These are phyloP conservation scores for Allomyces macrogynus DNA, from an alignment of 192 early-diverging fungal genomes.

Conservation along the genomic window DNA sequence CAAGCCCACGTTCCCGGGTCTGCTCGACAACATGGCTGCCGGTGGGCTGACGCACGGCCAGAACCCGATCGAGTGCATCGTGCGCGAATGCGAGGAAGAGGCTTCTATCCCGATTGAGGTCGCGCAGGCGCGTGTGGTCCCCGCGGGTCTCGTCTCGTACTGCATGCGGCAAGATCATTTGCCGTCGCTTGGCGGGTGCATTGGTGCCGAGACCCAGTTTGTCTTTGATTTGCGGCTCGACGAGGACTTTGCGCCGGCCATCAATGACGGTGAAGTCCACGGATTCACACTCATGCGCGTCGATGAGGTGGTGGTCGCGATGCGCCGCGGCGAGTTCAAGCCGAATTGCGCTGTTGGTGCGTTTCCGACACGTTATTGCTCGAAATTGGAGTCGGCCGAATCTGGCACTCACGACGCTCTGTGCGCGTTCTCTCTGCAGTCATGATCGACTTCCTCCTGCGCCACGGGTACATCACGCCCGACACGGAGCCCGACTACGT, in stretches of 20 bases:
- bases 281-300: slow-evolving; percentile 49
- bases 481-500: slow-evolving; percentile 69
- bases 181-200: neutral
- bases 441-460: slow-evolving; percentile 68
- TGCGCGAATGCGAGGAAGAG: slow-evolving; percentile 85
- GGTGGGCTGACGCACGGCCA: slow-evolving; percentile 52
- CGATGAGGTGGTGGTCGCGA: slow-evolving; percentile 25
- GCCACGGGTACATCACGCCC: slow-evolving; percentile 45
- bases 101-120: slow-evolving; percentile 40
- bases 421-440: slow-evolving; percentile 8
- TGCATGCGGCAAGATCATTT: slow-evolving; percentile 16
- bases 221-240: slow-evolving; percentile 68
- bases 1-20: slow-evolving; percentile 76
- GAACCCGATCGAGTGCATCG: slow-evolving; percentile 38
- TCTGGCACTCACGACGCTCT: neutral
- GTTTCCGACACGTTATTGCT: too few species aligned
- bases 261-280: slow-evolving; percentile 73
- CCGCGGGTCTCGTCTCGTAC: slow-evolving; percentile 49
- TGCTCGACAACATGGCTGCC: slow-evolving; percentile 53
- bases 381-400: neutral
- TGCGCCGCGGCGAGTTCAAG: slow-evolving; percentile 46
- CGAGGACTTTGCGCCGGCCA: slow-evolving; percentile 31
- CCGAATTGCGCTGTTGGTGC: slow-evolving; percentile 53
- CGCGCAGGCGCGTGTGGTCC: slow-evolving; percentile 18
- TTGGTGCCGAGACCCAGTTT: slow-evolving; percentile 59